Conservation (phyloP, 129 eudicot species). For the Flaveria brownii region DNA sequence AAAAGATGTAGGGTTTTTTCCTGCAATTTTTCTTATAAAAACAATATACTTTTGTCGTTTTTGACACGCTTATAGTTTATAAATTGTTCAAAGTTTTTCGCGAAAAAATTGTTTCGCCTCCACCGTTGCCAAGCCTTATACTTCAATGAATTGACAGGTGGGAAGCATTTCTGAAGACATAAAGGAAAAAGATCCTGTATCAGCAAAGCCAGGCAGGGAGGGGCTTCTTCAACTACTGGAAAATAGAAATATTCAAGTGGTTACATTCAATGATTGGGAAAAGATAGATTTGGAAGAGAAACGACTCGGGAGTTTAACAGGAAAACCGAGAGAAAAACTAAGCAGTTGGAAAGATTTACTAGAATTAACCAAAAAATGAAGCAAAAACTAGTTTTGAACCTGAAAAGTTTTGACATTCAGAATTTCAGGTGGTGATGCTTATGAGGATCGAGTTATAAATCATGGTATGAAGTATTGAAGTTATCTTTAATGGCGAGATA, state of each 20-base stretch:
- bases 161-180: conserved; percentile 77
- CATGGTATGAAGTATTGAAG: conserved; percentile 8
- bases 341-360: conserved; percentile 67
- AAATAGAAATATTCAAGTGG: conserved; percentile 48
- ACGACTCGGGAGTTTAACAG: conserved; percentile 61
- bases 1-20: no score
- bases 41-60: no score
- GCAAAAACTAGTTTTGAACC: conserved; percentile 3
- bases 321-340: conserved; percentile 81
- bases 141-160: conserved; percentile 53
- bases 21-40: no score
- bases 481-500: neutral
- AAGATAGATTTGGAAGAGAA: conserved; percentile 86
- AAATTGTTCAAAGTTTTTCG: no score
- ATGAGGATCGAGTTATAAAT: neutral
- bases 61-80: no score
- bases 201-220: conserved; percentile 64
- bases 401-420: neutral
- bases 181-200: conserved; percentile 30
- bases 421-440: neutral
- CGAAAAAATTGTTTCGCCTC: no score
- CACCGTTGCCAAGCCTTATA: neutral
- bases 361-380: conserved; percentile 49
- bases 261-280: conserved; percentile 74
- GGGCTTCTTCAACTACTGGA: conserved; percentile 69